Conservation (phyloP, 2,329 filamentous ascomycete genomes). For the Xylariales sp. region DNA sequence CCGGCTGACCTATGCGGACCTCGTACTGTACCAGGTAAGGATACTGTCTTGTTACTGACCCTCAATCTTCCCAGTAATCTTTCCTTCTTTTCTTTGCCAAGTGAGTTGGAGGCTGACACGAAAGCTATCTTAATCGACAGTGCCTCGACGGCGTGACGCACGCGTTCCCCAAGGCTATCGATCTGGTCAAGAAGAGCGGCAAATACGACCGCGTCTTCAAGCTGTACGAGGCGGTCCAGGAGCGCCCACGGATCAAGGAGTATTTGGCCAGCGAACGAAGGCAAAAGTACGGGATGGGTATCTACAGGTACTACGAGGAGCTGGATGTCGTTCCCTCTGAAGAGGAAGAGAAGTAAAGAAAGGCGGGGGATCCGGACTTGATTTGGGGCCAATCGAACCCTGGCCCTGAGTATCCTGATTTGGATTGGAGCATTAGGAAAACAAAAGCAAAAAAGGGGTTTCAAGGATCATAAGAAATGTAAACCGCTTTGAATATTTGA, state of each 20-base stretch:
- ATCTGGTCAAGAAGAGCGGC: slow-evolving; percentile 45
- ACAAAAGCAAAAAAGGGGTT: too few species aligned
- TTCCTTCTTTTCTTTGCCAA: too few species aligned
- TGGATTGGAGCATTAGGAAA: too few species aligned
- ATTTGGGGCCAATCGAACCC: too few species aligned
- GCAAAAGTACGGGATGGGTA: slow-evolving; percentile 56
- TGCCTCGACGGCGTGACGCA: slow-evolving; percentile 55
- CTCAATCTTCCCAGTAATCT: not conserved
- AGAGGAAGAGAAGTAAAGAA: too few species aligned
- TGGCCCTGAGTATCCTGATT: too few species aligned
- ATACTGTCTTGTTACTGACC: not conserved
- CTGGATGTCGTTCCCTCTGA: slow-evolving; percentile 58
- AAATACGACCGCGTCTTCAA: slow-evolving; percentile 59
- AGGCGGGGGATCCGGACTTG: too few species aligned
- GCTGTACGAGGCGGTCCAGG: slow-evolving; percentile 60
- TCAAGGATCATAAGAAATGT: too few species aligned
- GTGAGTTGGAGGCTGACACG: not conserved
- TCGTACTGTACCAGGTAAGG: slow-evolving; percentile 66
- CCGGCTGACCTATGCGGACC: slow-evolving; percentile 65
- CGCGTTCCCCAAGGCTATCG: slow-evolving; percentile 67
- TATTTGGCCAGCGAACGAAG: slow-evolving; percentile 66
- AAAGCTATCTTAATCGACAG: too few species aligned
- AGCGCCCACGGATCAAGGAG: slow-evolving; percentile 58
- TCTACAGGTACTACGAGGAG: slow-evolving; percentile 72
- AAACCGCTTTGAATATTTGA: too few species aligned